Evolutionary conservation across 768 basidiomycete genomes (phyloP).

Genomic region (Leccinum truebloodii): DNA sequence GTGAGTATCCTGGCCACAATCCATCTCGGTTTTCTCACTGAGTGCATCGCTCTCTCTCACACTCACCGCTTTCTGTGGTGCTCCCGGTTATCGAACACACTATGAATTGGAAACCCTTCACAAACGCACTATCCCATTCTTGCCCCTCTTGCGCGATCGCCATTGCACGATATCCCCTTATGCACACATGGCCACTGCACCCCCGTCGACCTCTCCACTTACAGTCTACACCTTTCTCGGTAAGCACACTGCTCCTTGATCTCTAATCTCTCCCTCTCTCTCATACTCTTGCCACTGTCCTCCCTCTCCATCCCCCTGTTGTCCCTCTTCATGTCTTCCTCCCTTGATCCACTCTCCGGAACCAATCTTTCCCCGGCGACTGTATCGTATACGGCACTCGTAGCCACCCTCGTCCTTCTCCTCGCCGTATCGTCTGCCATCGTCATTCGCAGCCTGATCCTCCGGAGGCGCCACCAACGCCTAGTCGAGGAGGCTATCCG

Average conservation of each 20-base stretch:
- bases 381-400: constrained; percentile 43
- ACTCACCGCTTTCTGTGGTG: neutral
- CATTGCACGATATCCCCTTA: constrained; percentile 1
- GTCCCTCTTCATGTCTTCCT: constrained; percentile 20
- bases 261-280: neutral
- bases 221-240: constrained; percentile 37
- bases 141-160: constrained; percentile 5
- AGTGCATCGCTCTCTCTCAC: constrained; percentile 13
- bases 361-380: constrained; percentile 6
- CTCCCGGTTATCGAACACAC: neutral
- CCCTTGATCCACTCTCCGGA: constrained; percentile 2
- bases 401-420: constrained; percentile 67
- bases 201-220: neutral
- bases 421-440: constrained; percentile 68
- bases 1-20: constrained; percentile 22
- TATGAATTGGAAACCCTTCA: neutral
- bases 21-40: constrained; percentile 20
- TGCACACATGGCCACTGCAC: constrained; percentile 5
- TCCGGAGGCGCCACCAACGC: constrained; percentile 60
- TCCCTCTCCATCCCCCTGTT: constrained; percentile 9
- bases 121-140: neutral
- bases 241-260: constrained; percentile 12
- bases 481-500: constrained; percentile 64
- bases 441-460: constrained; percentile 60
- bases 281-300: constrained; percentile 4